Evolutionary conservation across 805 yeast genomes (phyloP).

Genomic region (Wickerhamomyces bisporus): DNA sequence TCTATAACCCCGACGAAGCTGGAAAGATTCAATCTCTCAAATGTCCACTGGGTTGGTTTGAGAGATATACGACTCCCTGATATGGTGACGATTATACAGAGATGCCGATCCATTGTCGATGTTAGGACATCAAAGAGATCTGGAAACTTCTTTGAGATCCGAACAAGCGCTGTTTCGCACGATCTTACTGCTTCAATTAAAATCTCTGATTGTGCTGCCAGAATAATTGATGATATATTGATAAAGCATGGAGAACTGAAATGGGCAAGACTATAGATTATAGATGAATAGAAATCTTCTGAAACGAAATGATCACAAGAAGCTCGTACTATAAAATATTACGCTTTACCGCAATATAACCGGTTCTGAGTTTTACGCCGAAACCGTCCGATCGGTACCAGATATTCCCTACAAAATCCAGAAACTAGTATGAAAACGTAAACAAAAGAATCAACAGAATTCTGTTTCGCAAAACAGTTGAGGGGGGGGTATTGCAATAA

Average conservation of each 20-base stretch:
- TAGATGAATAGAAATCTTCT: too few species aligned
- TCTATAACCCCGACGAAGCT: not conserved
- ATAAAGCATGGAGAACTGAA: not conserved
- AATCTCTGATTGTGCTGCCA: not conserved
- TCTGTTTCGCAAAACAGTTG: too few species aligned
- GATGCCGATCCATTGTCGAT: not conserved
- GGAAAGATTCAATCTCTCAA: not conserved
- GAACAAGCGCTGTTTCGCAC: not conserved
- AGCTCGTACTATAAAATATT: too few species aligned
- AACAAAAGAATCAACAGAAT: not conserved
- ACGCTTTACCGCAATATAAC: too few species aligned
- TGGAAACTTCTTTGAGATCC: not conserved
- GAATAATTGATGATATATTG: not conserved
- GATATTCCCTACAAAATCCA: not conserved
- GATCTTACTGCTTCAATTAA: not conserved
- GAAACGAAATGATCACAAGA: too few species aligned
- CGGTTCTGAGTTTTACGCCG: not conserved
- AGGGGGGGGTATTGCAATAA: too few species aligned
- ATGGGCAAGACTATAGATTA: not conserved
- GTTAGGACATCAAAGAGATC: not conserved
- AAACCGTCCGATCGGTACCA: not conserved
- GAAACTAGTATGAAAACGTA: too few species aligned
- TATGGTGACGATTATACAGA: not conserved
- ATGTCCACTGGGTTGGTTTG: not conserved
- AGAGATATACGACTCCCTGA: conserved; percentile 1